Conservation (phyloP, 139 green algal genomes). For the Chlamydomonas incerta region DNA sequence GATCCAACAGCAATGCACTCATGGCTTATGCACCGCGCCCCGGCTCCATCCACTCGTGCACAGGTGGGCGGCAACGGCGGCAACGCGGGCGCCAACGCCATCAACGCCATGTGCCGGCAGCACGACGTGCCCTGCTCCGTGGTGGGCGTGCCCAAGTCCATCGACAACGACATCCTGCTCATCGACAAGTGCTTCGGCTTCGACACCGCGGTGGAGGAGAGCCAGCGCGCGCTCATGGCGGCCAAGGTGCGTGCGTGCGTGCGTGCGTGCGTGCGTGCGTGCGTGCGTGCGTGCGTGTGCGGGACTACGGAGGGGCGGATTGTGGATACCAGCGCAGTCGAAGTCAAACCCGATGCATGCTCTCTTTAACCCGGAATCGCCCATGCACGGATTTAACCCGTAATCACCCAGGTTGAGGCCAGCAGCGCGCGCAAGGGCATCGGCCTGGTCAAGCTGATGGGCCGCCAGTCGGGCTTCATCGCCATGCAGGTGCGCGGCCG, state of each 20-base stretch:
- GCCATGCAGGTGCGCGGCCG: constrained; percentile 73
- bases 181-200: constrained; percentile 80
- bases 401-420: constrained; percentile 90
- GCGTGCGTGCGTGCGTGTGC: background rate
- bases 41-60: too few relatives aligned
- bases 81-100: constrained; percentile 80
- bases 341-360: too few relatives aligned
- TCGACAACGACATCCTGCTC: constrained; percentile 79
- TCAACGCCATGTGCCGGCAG: constrained; percentile 65
- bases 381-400: too few relatives aligned
- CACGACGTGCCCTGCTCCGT: constrained; percentile 69
- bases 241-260: constrained; percentile 76
- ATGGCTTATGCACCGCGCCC: too few relatives aligned
- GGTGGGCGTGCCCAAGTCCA: constrained; percentile 57
- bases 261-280: constrained; percentile 21
- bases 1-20: too few relatives aligned
- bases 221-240: constrained; percentile 91
- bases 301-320: background rate
- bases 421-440: constrained; percentile 84
- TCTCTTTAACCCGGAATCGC: too few relatives aligned
- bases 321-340: too few relatives aligned
- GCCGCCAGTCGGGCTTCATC: constrained; percentile 96
- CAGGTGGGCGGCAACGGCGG: constrained; percentile 86
- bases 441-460: constrained; percentile 99
- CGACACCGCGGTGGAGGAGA: constrained; percentile 98